phyloP scores from a whole-genome alignment of 495 filamentous ascomycete species.

The Penicillium bovifimosum region DNA sequence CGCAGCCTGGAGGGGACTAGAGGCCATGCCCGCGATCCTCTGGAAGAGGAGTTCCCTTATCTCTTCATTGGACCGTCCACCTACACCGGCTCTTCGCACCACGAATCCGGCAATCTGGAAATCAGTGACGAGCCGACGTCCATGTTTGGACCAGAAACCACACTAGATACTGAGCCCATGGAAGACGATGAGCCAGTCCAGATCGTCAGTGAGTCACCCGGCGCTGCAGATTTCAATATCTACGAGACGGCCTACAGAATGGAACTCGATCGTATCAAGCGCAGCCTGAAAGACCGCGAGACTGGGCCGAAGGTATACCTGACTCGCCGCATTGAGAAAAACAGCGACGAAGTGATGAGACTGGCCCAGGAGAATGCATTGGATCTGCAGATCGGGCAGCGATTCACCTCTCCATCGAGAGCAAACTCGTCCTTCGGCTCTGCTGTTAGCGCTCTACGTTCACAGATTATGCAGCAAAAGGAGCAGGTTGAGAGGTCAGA shows the following conservation, averaged over 20 bases:
- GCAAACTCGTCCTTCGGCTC: constrained; percentile 14
- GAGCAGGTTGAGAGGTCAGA: neutral
- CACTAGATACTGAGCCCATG: constrained; percentile 14
- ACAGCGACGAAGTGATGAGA: constrained; percentile 40
- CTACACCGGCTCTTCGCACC: constrained; percentile 28
- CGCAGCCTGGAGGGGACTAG: constrained; percentile 45
- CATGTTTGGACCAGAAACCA: constrained; percentile 25
- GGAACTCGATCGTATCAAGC: constrained; percentile 69
- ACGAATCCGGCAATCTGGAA: constrained; percentile 12
- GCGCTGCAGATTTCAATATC: constrained; percentile 72
- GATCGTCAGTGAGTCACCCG: constrained; percentile 75
- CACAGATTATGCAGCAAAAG: constrained; percentile 22
- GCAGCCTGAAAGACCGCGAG: constrained; percentile 27
- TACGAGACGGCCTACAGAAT: constrained; percentile 82
- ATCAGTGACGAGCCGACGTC: constrained; percentile 9
- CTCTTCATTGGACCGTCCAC: constrained; percentile 67
- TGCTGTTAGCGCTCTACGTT: constrained; percentile 17
- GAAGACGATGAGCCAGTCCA: constrained; percentile 20
- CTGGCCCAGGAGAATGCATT: constrained; percentile 30
- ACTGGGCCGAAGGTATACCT: constrained; percentile 48
- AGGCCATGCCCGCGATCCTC: constrained; percentile 61
- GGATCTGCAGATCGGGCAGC: constrained; percentile 20
- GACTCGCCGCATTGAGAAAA: constrained; percentile 52
- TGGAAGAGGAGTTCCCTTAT: constrained; percentile 56
- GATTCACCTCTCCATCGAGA: neutral